Base-by-base conservation (phyloP, 805 yeast species). In the Schizosaccharomyces japonicus region DNA sequence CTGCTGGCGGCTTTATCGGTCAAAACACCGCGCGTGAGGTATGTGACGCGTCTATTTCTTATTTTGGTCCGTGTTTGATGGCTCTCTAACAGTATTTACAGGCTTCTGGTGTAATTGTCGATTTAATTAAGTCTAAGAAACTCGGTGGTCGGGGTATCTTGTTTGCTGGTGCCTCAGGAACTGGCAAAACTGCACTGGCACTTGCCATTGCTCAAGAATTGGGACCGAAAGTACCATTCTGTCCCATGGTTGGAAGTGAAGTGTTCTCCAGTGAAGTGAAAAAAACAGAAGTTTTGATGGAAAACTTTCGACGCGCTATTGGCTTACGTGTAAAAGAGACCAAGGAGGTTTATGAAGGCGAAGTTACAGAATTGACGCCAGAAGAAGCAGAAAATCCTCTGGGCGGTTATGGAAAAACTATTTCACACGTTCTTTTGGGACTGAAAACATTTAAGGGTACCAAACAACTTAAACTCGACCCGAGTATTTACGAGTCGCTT, bases 331-430 rank as follows among this genome's bases (percentile, higher is more conserved):
- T 90, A 59, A 87, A 85, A 61, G 98, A 90, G 64, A 84, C 93
- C 23, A 90, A 90, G 59, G 98, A 90, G 62, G 94, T 90, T 5
- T 90, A 87, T 58, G 96, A 90, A 63, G 98, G 98, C 52, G 98
- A 90, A 63, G 95, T 90, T 47, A 87, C 92, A 25, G 98, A 87
- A 61, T 68, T 87, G 56, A 79, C 87, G 2, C 95, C 95, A 2
- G 94, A 83, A 63, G 96, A 90, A 66, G 80, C 92, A 29, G 95
- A 87, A 63, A 82, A 90, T 63, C 95, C 96, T 21, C 67, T 87
- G 53, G 95, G 96, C 45, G 96, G 96, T 5, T 92, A 90, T 61
- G 99, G 98, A 51, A 90, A 90, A 63, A 84, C 96, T 27, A 84
- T 90, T 49, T 70, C 84, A 50, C 95, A 90, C 61, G 98, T 90